Percentiles rank a stretch among this genome's conserved stretches.
Conservation (phyloP, 768 basidiomycete species). For the Podaxis carcinomalis region DNA sequence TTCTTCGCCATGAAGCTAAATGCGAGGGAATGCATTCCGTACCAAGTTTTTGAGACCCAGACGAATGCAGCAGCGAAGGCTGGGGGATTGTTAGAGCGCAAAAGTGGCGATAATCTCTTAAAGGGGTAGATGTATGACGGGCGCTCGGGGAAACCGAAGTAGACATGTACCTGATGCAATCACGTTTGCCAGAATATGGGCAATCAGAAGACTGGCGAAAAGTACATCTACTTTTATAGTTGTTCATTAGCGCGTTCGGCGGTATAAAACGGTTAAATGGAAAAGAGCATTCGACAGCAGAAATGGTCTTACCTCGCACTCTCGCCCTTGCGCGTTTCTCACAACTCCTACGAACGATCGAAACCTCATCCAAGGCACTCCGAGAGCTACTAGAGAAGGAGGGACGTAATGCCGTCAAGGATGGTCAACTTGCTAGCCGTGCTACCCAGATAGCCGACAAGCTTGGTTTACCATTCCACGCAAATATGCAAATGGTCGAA, state of each 20-base stretch:
- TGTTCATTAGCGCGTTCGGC: background rate
- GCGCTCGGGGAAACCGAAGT: no score
- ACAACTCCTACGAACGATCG: background rate
- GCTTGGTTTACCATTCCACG: background rate
- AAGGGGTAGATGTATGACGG: no score
- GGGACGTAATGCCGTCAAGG: background rate
- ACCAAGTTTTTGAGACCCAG: no score
- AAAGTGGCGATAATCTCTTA: no score
- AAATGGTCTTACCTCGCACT: background rate
- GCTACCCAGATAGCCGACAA: background rate
- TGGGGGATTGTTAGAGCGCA: no score
- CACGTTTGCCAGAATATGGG: no score
- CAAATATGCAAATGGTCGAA: background rate
- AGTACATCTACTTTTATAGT: no score
- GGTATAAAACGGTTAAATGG: background rate
- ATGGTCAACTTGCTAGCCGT: background rate
- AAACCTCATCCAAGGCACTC: background rate
- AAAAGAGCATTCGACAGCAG: background rate
- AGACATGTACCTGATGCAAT: no score
- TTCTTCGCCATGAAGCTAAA: no score
- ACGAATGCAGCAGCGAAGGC: no score
- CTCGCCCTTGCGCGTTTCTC: background rate
- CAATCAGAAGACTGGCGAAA: no score
- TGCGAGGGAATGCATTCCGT: no score
- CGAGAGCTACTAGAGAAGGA: background rate